Evolutionary conservation across 805 yeast species (phyloP), one percentile per base, ranked within the genome.

Genomic region (Suhomyces canberraensis): DNA sequence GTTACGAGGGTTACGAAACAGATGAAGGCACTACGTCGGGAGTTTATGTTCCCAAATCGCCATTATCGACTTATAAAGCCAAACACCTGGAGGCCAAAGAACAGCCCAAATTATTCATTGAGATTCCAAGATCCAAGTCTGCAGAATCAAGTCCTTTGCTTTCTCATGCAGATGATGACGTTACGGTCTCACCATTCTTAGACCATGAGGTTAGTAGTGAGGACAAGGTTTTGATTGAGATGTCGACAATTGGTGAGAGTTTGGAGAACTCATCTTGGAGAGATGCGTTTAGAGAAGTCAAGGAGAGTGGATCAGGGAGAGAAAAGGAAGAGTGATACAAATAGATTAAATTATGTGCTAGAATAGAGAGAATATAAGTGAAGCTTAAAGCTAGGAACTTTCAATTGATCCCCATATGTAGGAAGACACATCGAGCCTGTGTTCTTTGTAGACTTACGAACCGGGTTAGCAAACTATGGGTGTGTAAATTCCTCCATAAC

Each of bases 31-130:
- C 32, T 8, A 36, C 51, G 9, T 48, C 50, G 24, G 59, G 61
- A 9, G 47, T 54, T 6, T 61, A 61, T 39, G 54, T 56, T 16
- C 67, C 66, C 11, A 51, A 45, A 24, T 57, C 65, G 8, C 65
- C 65, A 1, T 35, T 59, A 16, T 48, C 50, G 33, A 36, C 48
- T 1, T 52, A 46, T 29, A 55, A 51, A 24, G 45, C 52, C 6
- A 39, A 47, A 15, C 36, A 44, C 28, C 41, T 39, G 13, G 18
- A 6, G 4, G 29, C 17, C 2, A 18, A n/a, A 15, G 15, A 28
- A 7, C 44, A 35, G 6, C 54, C 56, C 16, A 49, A 50, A 16
- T 38, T 54, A 17, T 47, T 39, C 25, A 39, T 54, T 17, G 47
- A 49, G 25, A 45, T 52, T 8, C 50, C 53, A 15, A 33, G 27